Evolutionary conservation across 257 asterid genomes (phyloP).

Genomic region (Primulina eburnea): DNA sequence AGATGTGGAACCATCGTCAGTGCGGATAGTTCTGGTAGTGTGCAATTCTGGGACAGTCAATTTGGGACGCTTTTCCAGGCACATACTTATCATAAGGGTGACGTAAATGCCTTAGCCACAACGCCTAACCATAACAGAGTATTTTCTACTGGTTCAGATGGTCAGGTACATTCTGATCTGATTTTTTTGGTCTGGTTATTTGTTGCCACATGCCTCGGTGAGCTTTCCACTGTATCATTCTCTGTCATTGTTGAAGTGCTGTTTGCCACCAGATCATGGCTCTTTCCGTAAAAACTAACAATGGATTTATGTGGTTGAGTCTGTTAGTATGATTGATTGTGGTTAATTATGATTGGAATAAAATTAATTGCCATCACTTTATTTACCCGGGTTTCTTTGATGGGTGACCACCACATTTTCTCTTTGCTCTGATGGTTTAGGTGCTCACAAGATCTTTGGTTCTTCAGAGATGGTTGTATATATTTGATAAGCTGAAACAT

Average conservation of each 20-base stretch:
- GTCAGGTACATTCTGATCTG: conserved; percentile 61
- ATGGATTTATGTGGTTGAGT: background rate
- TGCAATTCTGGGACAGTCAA: conserved; percentile 89
- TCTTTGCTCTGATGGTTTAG: background rate
- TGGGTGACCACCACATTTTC: conserved; percentile 7
- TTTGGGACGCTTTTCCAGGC: conserved; percentile 87
- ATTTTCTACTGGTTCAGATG: conserved; percentile 94
- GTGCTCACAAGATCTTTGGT: background rate
- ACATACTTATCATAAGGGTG: conserved; percentile 86
- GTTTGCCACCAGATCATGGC: background rate
- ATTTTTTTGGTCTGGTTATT: background rate
- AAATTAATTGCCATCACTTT: background rate
- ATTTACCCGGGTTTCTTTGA: background rate
- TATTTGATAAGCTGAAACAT: background rate
- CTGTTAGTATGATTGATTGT: background rate
- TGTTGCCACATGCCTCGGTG: background rate
- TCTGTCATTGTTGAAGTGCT: background rate
- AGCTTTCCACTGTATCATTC: background rate
- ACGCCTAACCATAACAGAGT: conserved; percentile 83
- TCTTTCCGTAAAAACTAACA: conserved; percentile 6
- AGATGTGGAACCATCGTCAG: conserved; percentile 61
- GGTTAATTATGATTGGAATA: background rate
- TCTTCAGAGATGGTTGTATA: background rate
- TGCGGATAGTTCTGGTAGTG: conserved; percentile 88
- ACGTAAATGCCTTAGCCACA: conserved; percentile 83